Evolutionary conservation across 257 asterid genomes (phyloP).

Genomic region (Nicotiana noctiflora): DNA sequence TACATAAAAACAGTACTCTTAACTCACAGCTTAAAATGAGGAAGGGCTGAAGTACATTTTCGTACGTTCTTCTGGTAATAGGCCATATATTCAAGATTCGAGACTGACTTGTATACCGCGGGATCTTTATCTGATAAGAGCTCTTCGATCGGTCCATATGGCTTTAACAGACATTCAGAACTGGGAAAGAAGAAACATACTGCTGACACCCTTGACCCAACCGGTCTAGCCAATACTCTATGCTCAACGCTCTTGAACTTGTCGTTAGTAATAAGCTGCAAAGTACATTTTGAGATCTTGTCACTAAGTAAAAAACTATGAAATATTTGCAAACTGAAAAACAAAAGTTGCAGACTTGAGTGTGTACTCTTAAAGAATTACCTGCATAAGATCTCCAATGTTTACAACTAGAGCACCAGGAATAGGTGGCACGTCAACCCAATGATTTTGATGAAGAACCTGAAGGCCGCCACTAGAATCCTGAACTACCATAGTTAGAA

Average conservation of each 20-base stretch:
- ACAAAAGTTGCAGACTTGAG: not conserved
- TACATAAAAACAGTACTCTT: not conserved
- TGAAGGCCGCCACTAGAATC: slow-evolving; percentile 70
- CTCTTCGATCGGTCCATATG: slow-evolving; percentile 46
- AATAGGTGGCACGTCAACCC: slow-evolving; percentile 68
- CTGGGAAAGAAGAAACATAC: slow-evolving; percentile 68
- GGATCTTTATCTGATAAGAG: slow-evolving; percentile 38
- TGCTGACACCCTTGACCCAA: slow-evolving; percentile 48
- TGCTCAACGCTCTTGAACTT: slow-evolving; percentile 72
- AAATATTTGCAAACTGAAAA: not conserved
- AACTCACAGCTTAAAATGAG: slow-evolving; percentile 27
- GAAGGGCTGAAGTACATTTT: slow-evolving; percentile 33
- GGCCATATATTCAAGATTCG: slow-evolving; percentile 39
- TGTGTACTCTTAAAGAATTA: not conserved
- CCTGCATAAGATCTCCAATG: slow-evolving; percentile 78
- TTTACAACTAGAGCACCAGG: slow-evolving; percentile 58
- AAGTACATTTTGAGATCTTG: not conserved
- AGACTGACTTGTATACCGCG: slow-evolving; percentile 42
- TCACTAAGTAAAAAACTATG: no score
- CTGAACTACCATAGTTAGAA: slow-evolving; percentile 49
- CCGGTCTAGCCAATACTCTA: slow-evolving; percentile 42
- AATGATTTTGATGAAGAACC: slow-evolving; percentile 34
- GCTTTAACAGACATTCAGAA: slow-evolving; percentile 24
- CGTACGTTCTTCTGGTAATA: slow-evolving; percentile 30
- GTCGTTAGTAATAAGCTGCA: slow-evolving; percentile 59